phyloP scores from a whole-genome alignment of 345 rosid genomes.

The rapeseed (Brassica napus) region Da-Ae NC_063446.1:25167501-25168000 shows the following conservation, averaged over 20 bases:
- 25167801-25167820: slow-evolving; percentile 67
- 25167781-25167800: slow-evolving; percentile 68
- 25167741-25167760: slow-evolving; percentile 73
- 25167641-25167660: slow-evolving; percentile 49
- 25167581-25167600: slow-evolving; percentile 87
- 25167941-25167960: slow-evolving; percentile 73
- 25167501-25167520: slow-evolving; percentile 91
- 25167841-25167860: slow-evolving; percentile 28
- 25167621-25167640: slow-evolving; percentile 52
- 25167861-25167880: neutral
- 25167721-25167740: slow-evolving; percentile 34
- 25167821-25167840: slow-evolving; percentile 87
- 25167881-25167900: slow-evolving; percentile 27
- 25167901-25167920: slow-evolving; percentile 80
- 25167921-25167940: slow-evolving; percentile 92
- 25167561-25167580: slow-evolving; percentile 98
- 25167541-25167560: slow-evolving; percentile 94
- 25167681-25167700: slow-evolving; percentile 98
- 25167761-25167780: slow-evolving; percentile 84
- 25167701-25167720: slow-evolving; percentile 89
- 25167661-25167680: slow-evolving; percentile 83
- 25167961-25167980: slow-evolving; percentile 91
- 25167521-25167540: slow-evolving; percentile 94
- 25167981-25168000: slow-evolving; percentile 82
- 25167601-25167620: slow-evolving; percentile 57